Conservation (phyloP, 345 rosid species). For the Cardamine chenopodiifolia region DNA sequence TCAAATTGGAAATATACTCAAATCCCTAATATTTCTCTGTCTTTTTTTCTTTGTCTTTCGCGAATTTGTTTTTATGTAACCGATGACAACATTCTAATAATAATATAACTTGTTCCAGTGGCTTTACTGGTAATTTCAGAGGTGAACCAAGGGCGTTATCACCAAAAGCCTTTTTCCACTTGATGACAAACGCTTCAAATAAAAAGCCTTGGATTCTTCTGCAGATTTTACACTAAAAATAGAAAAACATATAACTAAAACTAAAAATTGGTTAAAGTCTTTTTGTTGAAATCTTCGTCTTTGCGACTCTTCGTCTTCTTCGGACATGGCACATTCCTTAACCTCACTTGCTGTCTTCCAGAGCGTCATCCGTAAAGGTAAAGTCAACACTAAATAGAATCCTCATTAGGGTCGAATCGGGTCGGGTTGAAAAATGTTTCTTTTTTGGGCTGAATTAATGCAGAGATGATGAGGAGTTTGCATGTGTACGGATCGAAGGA, state of each 20-base stretch:
- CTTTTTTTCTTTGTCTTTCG: too few species aligned
- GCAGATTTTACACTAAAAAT: constrained; percentile 18
- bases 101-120: not conserved
- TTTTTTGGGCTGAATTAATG: not conserved
- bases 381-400: not conserved
- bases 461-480: constrained; percentile 52
- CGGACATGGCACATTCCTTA: constrained; percentile 44
- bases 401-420: constrained; percentile 1
- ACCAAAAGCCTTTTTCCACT: not conserved
- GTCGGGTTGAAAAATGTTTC: not conserved
- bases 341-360: constrained; percentile 47
- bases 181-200: constrained; percentile 19
- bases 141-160: constrained; percentile 14
- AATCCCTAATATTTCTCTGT: not conserved
- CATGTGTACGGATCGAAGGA: constrained; percentile 48
- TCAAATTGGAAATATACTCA: not conserved
- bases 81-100: not conserved
- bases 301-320: constrained; percentile 45
- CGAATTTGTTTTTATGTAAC: constrained; percentile 27
- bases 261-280: not conserved
- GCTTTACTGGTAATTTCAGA: not conserved
- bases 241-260: not conserved
- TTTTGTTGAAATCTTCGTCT: not conserved
- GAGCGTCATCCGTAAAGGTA: constrained; percentile 41
- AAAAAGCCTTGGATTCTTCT: constrained; percentile 41